Conservation (phyloP, 1,284 basidiomycete genomes). For the Malassezia slooffiae region DNA sequence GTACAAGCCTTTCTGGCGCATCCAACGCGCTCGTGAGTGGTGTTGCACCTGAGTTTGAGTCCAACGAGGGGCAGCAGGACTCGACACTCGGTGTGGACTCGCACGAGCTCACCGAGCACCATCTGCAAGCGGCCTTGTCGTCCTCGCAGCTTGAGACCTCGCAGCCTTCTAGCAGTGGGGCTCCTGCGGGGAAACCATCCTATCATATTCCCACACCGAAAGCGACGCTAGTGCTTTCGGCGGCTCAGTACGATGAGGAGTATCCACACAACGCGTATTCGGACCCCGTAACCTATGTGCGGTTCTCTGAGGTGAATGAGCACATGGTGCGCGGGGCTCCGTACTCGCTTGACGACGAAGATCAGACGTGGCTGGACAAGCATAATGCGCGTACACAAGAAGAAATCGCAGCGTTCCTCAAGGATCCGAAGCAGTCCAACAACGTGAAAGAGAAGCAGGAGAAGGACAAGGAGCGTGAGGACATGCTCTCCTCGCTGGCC, state of each 20-base stretch:
- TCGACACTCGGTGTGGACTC: slow-evolving; percentile 38
- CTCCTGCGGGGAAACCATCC: slow-evolving; percentile 21
- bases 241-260: slow-evolving; percentile 26
- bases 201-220: slow-evolving; percentile 46
- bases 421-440: slow-evolving; percentile 54
- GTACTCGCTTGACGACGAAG: slow-evolving; percentile 93
- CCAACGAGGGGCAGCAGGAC: slow-evolving; percentile 33
- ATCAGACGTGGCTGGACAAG: slow-evolving; percentile 82
- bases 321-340: slow-evolving; percentile 60
- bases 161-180: slow-evolving; percentile 10
- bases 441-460: slow-evolving; percentile 43
- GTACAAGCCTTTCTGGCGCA: slow-evolving; percentile 28
- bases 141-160: slow-evolving; percentile 38
- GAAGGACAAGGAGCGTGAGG: no score
- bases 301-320: slow-evolving; percentile 78
- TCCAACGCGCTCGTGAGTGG: slow-evolving; percentile 34
- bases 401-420: slow-evolving; percentile 66
- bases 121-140: slow-evolving; percentile 44
- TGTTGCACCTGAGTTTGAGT: slow-evolving; percentile 34
- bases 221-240: slow-evolving; percentile 27
- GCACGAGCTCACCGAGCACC: slow-evolving; percentile 41
- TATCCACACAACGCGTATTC: slow-evolving; percentile 40
- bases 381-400: slow-evolving; percentile 80
- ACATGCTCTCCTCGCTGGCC: slow-evolving; percentile 48
- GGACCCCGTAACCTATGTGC: slow-evolving; percentile 58